Percentiles rank a stretch among this genome's conserved stretches.
phyloP scores from a whole-genome alignment of 305 asterid species.

The Fraxinus greggii region DNA sequence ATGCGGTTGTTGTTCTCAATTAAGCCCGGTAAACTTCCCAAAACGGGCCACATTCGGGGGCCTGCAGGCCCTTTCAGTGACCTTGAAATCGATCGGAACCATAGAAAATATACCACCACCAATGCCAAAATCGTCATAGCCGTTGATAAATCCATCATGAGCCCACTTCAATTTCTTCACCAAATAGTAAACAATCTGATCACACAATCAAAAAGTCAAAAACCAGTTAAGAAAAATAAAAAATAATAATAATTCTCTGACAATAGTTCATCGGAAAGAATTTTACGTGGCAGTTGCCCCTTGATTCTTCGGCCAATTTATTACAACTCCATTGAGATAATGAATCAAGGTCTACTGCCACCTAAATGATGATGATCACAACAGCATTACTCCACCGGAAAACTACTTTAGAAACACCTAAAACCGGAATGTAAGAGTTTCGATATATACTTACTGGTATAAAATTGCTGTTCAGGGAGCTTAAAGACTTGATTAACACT shows the following conservation, averaged over 20 bases:
- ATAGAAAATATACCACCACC: slow-evolving; percentile 46
- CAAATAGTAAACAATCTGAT: background rate
- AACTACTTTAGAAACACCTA: background rate
- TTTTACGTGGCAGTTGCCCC: background rate
- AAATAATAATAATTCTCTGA: background rate
- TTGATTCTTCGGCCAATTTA: background rate
- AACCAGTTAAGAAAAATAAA: background rate
- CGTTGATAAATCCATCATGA: slow-evolving; percentile 50
- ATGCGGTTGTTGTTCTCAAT: slow-evolving; percentile 57
- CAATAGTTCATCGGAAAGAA: background rate
- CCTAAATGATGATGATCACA: background rate
- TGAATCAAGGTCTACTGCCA: background rate
- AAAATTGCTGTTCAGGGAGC: slow-evolving; percentile 1
- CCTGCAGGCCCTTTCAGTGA: slow-evolving; percentile 52
- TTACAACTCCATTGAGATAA: background rate
- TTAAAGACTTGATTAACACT: background rate
- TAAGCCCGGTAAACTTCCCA: slow-evolving; percentile 82
- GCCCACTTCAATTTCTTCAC: background rate
- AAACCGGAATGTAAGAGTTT: slow-evolving; percentile 5
- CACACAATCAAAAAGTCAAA: background rate
- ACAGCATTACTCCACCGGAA: background rate
- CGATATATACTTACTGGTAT: slow-evolving; percentile 12
- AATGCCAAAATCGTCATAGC: slow-evolving; percentile 42
- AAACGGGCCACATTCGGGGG: slow-evolving; percentile 69
- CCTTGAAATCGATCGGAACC: slow-evolving; percentile 60